These are phyloP conservation scores for Ceratobasidium sp. DNA, from an alignment of 1,284 basidiomycete species.

Conservation along the genomic window DNA sequence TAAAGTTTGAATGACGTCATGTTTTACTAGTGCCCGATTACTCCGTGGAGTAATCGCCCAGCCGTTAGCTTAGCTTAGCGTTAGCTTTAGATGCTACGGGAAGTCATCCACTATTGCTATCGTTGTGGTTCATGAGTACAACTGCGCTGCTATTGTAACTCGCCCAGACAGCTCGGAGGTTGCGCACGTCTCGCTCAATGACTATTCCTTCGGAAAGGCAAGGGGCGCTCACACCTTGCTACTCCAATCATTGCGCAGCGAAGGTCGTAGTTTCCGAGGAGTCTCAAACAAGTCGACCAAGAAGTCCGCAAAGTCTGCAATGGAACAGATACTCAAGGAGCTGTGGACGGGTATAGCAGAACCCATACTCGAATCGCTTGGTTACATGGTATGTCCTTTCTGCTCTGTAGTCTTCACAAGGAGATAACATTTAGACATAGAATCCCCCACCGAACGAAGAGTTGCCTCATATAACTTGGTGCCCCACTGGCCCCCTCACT, in stretches of 20 bases:
- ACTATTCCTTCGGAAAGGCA: background rate
- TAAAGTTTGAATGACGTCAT: too few species aligned
- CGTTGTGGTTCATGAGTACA: background rate
- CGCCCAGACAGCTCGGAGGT: background rate
- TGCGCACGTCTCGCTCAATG: background rate
- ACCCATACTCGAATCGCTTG: background rate
- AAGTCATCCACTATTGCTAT: background rate
- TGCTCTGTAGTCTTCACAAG: background rate
- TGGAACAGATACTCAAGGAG: background rate
- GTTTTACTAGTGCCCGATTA: too few species aligned
- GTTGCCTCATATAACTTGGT: conserved; percentile 7
- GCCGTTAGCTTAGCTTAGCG: too few species aligned
- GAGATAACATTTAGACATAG: background rate
- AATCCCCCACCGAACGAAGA: background rate
- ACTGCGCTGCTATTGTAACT: background rate
- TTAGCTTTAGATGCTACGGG: too few species aligned
- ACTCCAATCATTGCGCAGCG: background rate
- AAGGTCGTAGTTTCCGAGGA: background rate
- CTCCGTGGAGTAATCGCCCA: too few species aligned
- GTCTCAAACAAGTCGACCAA: background rate
- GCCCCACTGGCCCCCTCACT: background rate
- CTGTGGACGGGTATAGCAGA: background rate
- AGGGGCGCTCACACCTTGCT: background rate
- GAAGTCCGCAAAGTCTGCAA: background rate
- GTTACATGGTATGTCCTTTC: background rate